A percentile compares a stretch with the other conserved stretches of the same genome.
Evolutionary conservation across 225 moss, liverwort and hornwort genomes (phyloP).

Genomic region (Anthoceros angustus): DNA sequence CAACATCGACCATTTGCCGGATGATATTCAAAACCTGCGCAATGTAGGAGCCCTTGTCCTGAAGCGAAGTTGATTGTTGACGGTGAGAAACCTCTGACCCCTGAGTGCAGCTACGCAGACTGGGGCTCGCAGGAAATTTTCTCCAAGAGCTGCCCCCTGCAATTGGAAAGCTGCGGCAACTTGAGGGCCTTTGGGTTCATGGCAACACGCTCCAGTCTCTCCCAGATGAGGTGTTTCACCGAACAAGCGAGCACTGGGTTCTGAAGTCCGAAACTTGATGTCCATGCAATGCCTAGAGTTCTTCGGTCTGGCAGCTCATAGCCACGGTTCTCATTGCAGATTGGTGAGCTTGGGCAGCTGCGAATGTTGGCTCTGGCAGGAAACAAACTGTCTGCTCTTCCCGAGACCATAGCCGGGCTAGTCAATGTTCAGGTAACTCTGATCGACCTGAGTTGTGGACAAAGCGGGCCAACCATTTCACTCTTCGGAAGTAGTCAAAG

Average conservation of each 20-base stretch:
- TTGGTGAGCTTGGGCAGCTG: constrained; percentile 51
- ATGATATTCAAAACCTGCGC: constrained; percentile 46
- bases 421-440: constrained; percentile 44
- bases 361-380: constrained; percentile 65
- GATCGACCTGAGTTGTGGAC: background rate
- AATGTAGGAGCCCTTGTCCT: constrained; percentile 39
- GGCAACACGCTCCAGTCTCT: constrained; percentile 55
- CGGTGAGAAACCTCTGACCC: background rate
- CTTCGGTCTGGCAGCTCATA: background rate
- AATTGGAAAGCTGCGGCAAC: constrained; percentile 49
- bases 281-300: background rate
- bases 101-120: constrained; percentile 58
- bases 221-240: constrained; percentile 32
- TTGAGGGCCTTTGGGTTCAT: constrained; percentile 79
- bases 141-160: constrained; percentile 46
- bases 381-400: constrained; percentile 48
- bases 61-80: background rate
- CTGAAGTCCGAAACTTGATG: background rate
- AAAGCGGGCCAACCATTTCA: background rate
- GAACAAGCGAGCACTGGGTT: background rate
- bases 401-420: constrained; percentile 41
- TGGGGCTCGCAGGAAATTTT: constrained; percentile 64
- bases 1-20: constrained; percentile 48
- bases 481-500: too few species aligned
- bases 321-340: constrained; percentile 19